Base-by-base conservation (phyloP, 352 stramenopile genomes). In the Phytophthora sp. region DNA sequence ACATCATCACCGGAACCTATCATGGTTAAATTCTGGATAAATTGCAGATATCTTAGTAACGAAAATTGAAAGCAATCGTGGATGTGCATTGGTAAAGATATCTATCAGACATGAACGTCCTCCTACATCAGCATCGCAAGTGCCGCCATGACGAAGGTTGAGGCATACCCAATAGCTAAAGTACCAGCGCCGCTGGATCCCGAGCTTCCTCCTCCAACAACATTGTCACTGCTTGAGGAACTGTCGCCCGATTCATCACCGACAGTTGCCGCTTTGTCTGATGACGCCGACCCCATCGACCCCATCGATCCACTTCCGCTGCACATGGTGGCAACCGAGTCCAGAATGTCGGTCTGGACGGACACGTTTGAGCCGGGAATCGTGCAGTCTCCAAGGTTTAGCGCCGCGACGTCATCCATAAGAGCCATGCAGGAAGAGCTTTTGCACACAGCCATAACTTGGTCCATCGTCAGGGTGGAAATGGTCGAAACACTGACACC, bases 371-470 rank as follows among this genome's bases (percentile, higher is more conserved):
- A 43, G 30, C 63, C 56, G 0, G 63, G 63, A 44, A 72, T 54
- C 15, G 56, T 72, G 37, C 63, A 72, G 26, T 72, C 57, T 4
- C 63, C 63, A 11, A 71, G 62, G 6, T 48, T 51, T 12, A 58
- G 26, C 2, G 49, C 24, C 4, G 49, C 34, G 8, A 72, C 10
- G 9, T 72, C 63, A 15, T 37, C 24, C 42, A 72, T 43, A 6
- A 72, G 49, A 1, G 27, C 50, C 42, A 67, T 54, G n/a, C 63
- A 72, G 6, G 50, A 41, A 2, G 57, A 37, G 15, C 42, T 72
- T 11, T 51, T 21, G 31, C 63, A 72, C 4, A 66, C 24, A 0
- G 37, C 17, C 35, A 37, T 44, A 32, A 72, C 31, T n/a, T 72
- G 34, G 9, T 58, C 31, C 4, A 30, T 21, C 1, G 63, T 63